Base-by-base conservation (phyloP, 1,284 basidiomycete species). In the Rhodotorula sp. region DNA sequence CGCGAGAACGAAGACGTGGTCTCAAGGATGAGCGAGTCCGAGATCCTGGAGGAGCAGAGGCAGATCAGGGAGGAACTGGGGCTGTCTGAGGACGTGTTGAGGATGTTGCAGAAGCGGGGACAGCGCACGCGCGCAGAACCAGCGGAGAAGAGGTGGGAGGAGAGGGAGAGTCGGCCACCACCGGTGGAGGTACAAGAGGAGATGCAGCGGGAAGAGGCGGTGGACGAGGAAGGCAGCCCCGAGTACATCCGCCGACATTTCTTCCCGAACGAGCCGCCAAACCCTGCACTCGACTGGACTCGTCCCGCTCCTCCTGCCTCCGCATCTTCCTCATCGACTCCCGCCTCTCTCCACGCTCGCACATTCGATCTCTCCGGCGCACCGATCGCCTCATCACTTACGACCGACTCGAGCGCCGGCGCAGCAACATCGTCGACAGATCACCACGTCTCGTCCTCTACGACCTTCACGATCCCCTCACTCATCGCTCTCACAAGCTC, bases 181-280 rank as follows among this genome's bases (percentile, higher is more conserved):
- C 36, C 44, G 34, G 36, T 27, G 19, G 15, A 15, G n/a, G 19
- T 9, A 19, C 10, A 51, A 39, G 22, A 52, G 22, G 17, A 7
- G 34, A 6, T 8, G 11, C 20, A 20, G n/a, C 27, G 44, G 39
- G 57, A 59, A 2, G 55, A 22, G 20, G 68, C 62, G 13, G 60
- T 55, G 8, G 62, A 64, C 6, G 88, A 89, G 67, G 87, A 89
- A 77, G 90, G 89, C 9, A 88, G 88, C 0, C 87, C 91, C 9
- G 90, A 92, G 78, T 85, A 89, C 73, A 94, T 95, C 74, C 88
- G 91, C 55, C 84, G 84, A 44, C 87, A 87, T 47, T 97, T 89
- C 82, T 97, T 97, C 79, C 91, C 94, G 0, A 80, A 86, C 67
- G 86, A 82, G 59, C 79, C 82, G 7, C 68, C 85, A 0, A 84